phyloP scores from a whole-genome alignment of 495 filamentous ascomycete genomes.

The Aspergillus avenaceus region DNA sequence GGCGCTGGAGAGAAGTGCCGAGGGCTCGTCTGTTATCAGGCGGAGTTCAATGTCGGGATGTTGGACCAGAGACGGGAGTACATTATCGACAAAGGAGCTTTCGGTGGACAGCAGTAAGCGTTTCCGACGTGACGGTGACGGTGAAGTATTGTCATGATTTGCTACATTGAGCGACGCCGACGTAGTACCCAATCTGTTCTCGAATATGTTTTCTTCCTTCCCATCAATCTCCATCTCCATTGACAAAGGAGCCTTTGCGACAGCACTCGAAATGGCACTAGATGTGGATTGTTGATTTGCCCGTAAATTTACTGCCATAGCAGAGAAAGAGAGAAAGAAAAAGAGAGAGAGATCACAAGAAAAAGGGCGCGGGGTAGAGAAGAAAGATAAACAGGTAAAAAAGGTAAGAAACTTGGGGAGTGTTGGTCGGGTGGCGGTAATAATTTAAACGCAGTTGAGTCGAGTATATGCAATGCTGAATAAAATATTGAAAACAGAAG shows the following conservation, averaged over 20 bases:
- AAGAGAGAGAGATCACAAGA: neutral
- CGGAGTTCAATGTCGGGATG: conserved; percentile 41
- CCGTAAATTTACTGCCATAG: conserved; percentile 27
- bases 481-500: too few species aligned
- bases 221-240: conserved; percentile 33
- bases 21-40: conserved; percentile 45
- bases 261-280: neutral
- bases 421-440: too few species aligned
- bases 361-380: too few species aligned
- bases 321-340: neutral
- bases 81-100: conserved; percentile 38
- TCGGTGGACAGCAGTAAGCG: conserved; percentile 43
- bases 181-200: conserved; percentile 14
- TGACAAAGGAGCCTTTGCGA: conserved; percentile 12
- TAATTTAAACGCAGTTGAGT: too few species aligned
- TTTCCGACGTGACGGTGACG: conserved; percentile 26
- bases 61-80: conserved; percentile 37
- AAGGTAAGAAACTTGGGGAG: too few species aligned
- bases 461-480: too few species aligned
- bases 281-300: conserved; percentile 11
- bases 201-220: conserved; percentile 16
- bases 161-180: conserved; percentile 4
- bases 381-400: too few species aligned
- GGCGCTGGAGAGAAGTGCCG: conserved; percentile 37
- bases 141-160: conserved; percentile 5